These are phyloP conservation scores for Candida germanica DNA, from an alignment of 805 yeast species.

Conservation along the genomic window DNA sequence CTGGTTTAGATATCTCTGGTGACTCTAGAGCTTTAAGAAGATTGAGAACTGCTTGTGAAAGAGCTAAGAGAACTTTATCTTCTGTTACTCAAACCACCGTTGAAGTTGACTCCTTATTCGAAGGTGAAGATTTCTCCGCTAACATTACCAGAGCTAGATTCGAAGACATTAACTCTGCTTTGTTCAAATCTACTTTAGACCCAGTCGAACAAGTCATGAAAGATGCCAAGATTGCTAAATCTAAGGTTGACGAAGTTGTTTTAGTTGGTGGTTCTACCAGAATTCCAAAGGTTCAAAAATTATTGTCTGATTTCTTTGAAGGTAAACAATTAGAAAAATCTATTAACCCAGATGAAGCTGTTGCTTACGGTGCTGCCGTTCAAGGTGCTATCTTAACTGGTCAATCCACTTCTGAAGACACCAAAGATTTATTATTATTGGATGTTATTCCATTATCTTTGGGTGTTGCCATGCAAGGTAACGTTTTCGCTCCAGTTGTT, in stretches of 20 bases:
- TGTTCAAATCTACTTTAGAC: constrained; percentile 48
- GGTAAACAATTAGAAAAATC: constrained; percentile 50
- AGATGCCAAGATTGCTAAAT: constrained; percentile 43
- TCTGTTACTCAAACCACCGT: constrained; percentile 49
- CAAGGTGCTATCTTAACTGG: constrained; percentile 52
- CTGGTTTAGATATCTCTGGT: constrained; percentile 44
- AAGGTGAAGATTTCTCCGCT: constrained; percentile 49
- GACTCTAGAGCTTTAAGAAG: constrained; percentile 50
- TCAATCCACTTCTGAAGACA: constrained; percentile 47
- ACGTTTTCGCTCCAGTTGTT: constrained; percentile 49
- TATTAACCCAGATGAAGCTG: constrained; percentile 51
- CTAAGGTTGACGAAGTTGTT: constrained; percentile 46
- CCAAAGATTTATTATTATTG: constrained; percentile 49
- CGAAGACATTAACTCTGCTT: constrained; percentile 48
- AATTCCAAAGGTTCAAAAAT: constrained; percentile 50
- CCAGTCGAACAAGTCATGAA: constrained; percentile 50
- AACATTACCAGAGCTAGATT: constrained; percentile 50
- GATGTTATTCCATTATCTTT: constrained; percentile 50
- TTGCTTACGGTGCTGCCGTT: constrained; percentile 51
- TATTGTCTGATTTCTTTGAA: constrained; percentile 48
- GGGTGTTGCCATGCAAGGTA: constrained; percentile 52
- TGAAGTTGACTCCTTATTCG: constrained; percentile 48
- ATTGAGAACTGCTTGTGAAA: constrained; percentile 52
- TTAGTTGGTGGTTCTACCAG: constrained; percentile 52
- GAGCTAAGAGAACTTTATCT: constrained; percentile 50